phyloP scores from a whole-genome alignment of 768 basidiomycete species.

The Macrolepiota albuminosa region DNA sequence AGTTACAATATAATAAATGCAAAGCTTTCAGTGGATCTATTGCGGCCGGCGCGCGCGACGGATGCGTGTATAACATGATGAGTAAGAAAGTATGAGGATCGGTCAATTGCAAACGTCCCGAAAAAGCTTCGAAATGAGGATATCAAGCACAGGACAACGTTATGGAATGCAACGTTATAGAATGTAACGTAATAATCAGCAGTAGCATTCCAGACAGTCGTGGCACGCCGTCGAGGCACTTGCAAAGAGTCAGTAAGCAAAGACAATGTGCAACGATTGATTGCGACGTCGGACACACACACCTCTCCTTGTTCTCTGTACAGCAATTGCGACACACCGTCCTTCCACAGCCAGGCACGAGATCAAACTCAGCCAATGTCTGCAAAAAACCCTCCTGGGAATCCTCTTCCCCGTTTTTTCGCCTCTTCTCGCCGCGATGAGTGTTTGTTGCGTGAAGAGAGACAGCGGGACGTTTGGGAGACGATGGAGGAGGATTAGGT shows the following conservation, averaged over 20 bases:
- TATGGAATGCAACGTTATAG: too few relatives aligned
- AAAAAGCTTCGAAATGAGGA: neutral
- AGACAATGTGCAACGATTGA: neutral
- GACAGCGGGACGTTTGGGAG: slow-evolving; percentile 26
- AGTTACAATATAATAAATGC: neutral
- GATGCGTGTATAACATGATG: neutral
- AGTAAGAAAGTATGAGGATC: neutral
- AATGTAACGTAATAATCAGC: neutral
- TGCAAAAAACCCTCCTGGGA: slow-evolving; percentile 3
- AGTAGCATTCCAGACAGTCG: slow-evolving; percentile 25
- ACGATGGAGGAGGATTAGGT: slow-evolving; percentile 20
- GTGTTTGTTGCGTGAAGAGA: slow-evolving; percentile 24
- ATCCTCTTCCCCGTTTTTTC: slow-evolving; percentile 12
- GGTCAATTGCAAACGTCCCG: neutral
- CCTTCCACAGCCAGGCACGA: slow-evolving; percentile 35
- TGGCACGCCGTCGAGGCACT: slow-evolving; percentile 36
- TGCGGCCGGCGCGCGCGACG: too few relatives aligned
- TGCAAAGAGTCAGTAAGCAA: neutral
- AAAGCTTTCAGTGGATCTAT: neutral
- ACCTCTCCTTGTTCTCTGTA: slow-evolving; percentile 38
- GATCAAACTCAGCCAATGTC: slow-evolving; percentile 9
- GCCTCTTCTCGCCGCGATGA: slow-evolving; percentile 18
- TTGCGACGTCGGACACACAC: slow-evolving; percentile 8
- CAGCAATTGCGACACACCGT: slow-evolving; percentile 41
- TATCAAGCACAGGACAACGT: neutral